Evolutionary conservation across 139 green algal species (phyloP).

Genomic region (Chlorella ohadii): DNA sequence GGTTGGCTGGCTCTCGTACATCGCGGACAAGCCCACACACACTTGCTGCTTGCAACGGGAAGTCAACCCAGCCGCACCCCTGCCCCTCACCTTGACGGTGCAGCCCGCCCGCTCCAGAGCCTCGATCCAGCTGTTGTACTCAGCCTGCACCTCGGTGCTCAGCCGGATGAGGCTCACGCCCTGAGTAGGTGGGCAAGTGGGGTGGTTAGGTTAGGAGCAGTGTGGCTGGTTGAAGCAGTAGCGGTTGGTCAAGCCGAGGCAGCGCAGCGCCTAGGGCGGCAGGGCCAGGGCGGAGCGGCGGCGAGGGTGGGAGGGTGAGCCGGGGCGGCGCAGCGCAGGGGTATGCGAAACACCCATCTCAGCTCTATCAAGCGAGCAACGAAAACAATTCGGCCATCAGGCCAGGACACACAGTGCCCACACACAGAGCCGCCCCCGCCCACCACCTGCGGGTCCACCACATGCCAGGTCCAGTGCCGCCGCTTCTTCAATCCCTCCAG

Average conservation of each 20-base stretch:
- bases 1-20: no score
- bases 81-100: background rate
- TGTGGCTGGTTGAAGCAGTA: background rate
- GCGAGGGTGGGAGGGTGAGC: no score
- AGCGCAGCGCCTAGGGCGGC: no score
- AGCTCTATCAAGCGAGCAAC: no score
- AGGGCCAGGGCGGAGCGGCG: no score
- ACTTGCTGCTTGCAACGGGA: background rate
- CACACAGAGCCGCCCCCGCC: no score
- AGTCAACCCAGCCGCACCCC: background rate
- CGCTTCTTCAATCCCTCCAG: slow-evolving; percentile 47
- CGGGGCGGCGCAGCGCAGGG: no score
- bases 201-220: background rate
- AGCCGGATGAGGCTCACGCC: slow-evolving; percentile 59
- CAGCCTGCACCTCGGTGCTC: slow-evolving; percentile 39
- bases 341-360: no score
- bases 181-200: background rate
- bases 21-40: no score
- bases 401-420: no score
- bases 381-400: no score
- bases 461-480: slow-evolving; percentile 53
- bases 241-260: no score
- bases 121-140: slow-evolving; percentile 60
- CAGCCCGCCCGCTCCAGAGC: slow-evolving; percentile 52
- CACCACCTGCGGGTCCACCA: slow-evolving; percentile 46